Percentiles rank a stretch among this genome's conserved stretches.
Conservation (phyloP, 1,284 basidiomycete genomes). For the Trichosporon faecale region DNA sequence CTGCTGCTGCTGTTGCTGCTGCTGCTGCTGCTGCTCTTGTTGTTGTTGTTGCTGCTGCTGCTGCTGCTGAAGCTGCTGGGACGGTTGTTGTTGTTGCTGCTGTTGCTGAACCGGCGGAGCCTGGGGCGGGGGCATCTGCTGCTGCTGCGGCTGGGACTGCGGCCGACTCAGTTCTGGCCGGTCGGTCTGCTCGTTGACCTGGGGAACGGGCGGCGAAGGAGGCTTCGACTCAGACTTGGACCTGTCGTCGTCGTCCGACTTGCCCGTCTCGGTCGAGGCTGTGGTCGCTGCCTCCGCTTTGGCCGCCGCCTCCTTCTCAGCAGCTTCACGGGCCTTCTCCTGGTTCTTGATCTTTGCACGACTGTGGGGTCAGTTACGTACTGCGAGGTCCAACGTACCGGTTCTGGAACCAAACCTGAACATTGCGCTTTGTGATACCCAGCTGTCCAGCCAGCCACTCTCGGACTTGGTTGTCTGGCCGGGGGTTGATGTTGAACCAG, state of each 20-base stretch:
- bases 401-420: slow-evolving; percentile 95
- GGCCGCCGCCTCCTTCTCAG: slow-evolving; percentile 27
- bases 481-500: slow-evolving; percentile 78
- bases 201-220: not conserved
- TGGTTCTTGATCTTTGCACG: slow-evolving; percentile 76
- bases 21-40: not conserved
- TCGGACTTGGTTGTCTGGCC: slow-evolving; percentile 77
- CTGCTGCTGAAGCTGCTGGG: not conserved
- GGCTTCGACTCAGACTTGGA: slow-evolving; percentile 1
- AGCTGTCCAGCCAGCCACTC: slow-evolving; percentile 75
- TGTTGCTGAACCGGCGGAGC: not conserved
- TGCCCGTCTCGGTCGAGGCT: not conserved
- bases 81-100: not conserved
- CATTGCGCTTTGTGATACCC: slow-evolving; percentile 84
- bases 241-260: not conserved
- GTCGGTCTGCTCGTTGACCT: not conserved
- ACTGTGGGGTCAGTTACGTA: slow-evolving; percentile 47
- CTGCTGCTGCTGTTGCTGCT: not conserved
- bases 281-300: slow-evolving; percentile 19
- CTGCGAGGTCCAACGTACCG: slow-evolving; percentile 56
- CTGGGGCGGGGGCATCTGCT: not conserved
- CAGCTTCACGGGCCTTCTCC: slow-evolving; percentile 46
- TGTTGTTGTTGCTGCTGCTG: not conserved
- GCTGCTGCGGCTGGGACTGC: not conserved
- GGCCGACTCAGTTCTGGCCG: not conserved